Evolutionary conservation across 129 eudicot species (phyloP).

Genomic region (Ambrosia trifida): DNA sequence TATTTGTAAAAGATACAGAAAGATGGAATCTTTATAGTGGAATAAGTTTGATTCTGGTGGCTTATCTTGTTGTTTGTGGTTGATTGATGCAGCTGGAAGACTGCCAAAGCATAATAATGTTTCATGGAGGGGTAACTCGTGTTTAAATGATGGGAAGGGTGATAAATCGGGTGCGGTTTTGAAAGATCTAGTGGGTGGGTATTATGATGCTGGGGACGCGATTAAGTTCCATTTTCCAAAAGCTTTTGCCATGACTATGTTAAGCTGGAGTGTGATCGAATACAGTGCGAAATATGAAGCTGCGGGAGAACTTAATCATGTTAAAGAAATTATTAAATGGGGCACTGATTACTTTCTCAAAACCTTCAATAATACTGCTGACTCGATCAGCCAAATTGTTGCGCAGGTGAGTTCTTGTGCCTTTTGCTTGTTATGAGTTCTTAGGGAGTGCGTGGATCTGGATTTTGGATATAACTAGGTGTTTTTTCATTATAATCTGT

Average conservation of each 20-base stretch:
- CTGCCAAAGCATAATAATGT: constrained; percentile 87
- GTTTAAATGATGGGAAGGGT: constrained; percentile 69
- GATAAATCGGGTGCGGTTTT: constrained; percentile 46
- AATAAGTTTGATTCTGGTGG: neutral
- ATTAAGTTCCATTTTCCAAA: constrained; percentile 87
- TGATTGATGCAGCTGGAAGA: constrained; percentile 65
- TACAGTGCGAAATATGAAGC: constrained; percentile 91
- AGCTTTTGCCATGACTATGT: constrained; percentile 96
- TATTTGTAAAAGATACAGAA: too few species aligned
- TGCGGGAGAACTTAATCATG: constrained; percentile 87
- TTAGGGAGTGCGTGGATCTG: neutral
- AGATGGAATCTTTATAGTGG: neutral
- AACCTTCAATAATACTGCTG: constrained; percentile 81
- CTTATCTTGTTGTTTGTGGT: constrained; percentile 16
- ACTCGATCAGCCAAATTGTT: constrained; percentile 60
- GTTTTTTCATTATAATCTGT: too few species aligned
- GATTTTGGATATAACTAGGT: neutral
- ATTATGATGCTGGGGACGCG: constrained; percentile 95
- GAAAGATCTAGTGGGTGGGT: constrained; percentile 82
- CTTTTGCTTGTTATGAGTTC: neutral
- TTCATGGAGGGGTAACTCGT: constrained; percentile 87
- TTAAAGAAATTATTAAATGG: constrained; percentile 87
- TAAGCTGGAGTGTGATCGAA: constrained; percentile 98
- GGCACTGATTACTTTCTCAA: constrained; percentile 93
- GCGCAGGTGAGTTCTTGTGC: constrained; percentile 60